A percentile compares a stretch with the other conserved stretches of the same genome.
Conservation (phyloP, 805 yeast species). For the Saturnispora sekii region DNA sequence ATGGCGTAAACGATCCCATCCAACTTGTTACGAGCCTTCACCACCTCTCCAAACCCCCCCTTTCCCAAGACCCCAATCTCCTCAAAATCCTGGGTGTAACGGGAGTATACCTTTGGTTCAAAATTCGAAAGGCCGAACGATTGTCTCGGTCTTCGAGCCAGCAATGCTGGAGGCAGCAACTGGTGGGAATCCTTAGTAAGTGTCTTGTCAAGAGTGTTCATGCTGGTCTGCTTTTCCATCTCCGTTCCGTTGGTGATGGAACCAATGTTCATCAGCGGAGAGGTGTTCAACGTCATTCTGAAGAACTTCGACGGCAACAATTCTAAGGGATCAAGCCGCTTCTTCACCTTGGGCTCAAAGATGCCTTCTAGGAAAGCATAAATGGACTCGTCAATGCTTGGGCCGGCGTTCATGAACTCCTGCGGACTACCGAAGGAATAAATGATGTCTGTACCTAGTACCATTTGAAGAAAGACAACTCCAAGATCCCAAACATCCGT, state of each 20-base stretch:
- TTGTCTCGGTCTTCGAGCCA: conserved; percentile 17
- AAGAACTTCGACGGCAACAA: conserved; percentile 75
- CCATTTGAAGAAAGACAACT: conserved; percentile 56
- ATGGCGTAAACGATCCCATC: conserved; percentile 95
- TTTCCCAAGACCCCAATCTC: conserved; percentile 85
- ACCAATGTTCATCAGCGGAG: conserved; percentile 19
- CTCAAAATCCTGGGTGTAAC: conserved; percentile 90
- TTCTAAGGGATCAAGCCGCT: conserved; percentile 77
- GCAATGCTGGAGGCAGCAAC: too few species aligned
- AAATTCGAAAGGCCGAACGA: conserved; percentile 20
- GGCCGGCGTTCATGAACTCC: conserved; percentile 43
- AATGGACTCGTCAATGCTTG: conserved; percentile 40
- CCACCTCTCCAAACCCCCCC: conserved; percentile 98
- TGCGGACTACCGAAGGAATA: conserved; percentile 49
- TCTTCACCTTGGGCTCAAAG: conserved; percentile 54
- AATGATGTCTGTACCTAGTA: conserved; percentile 49
- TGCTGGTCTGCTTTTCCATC: too few species aligned
- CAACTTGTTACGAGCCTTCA: conserved; percentile 85
- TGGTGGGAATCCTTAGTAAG: too few species aligned
- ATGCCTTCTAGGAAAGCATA: conserved; percentile 58
- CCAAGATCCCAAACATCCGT: conserved; percentile 95
- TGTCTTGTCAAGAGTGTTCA: too few species aligned
- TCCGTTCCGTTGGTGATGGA: not conserved
- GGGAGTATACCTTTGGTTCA: conserved; percentile 34
- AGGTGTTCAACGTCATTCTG: conserved; percentile 49